Base-by-base conservation (phyloP, 2,329 filamentous ascomycete genomes). In the Teratosphaeria nubilosa region DNA sequence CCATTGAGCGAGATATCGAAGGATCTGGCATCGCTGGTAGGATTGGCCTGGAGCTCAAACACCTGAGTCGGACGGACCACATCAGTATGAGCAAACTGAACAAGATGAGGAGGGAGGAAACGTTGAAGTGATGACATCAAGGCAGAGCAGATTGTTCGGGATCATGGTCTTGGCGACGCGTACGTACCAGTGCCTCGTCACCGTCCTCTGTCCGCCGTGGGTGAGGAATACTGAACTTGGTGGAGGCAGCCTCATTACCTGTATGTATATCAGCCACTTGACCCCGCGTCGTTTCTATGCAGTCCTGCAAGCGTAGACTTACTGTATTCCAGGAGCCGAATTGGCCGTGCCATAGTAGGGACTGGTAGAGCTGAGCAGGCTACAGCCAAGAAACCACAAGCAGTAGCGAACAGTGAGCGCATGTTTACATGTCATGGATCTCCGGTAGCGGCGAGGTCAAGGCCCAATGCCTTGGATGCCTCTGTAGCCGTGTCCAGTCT, bases 1-100 rank as follows among this genome's bases (percentile, higher is more conserved):
- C 72, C 73, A 64, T 77, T 77, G 59, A 78, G 63, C 16, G 73
- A 72, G 60, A 77, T 66, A 69, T 77, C 75, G 45, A 72, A 70
- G 56, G 69, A 56, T 25, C n/a, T 63, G n/a, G 70, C 70, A 58
- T 74, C 60, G 52, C 71, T 66, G 57, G 71, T 65, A 13, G 72
- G 64, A 59, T 74, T 69, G 57, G 73, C 71, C 63, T 69, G 69
- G 59, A 78, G 72, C 60, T 71, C 73, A 61, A 77, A 69, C 56
- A 72, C 67, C 76, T 78, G 58, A 62, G 64, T 59, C 60, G 55
- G 6, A 32, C 34, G 60, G 32, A 32, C 56, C 56, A 59, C 27
- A 68, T 74, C 60, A 74, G 69, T 70, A 74, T 71, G 74, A n/a
- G n/a, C n/a, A n/a, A n/a, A n/a, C n/a, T 70, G 69, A 2, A 11